A percentile compares a stretch with the other conserved stretches of the same genome.
These are phyloP conservation scores for Pestalotiopsis sp. DNA, from an alignment of 2,329 filamentous ascomycete genomes.

Conservation along the genomic window DNA sequence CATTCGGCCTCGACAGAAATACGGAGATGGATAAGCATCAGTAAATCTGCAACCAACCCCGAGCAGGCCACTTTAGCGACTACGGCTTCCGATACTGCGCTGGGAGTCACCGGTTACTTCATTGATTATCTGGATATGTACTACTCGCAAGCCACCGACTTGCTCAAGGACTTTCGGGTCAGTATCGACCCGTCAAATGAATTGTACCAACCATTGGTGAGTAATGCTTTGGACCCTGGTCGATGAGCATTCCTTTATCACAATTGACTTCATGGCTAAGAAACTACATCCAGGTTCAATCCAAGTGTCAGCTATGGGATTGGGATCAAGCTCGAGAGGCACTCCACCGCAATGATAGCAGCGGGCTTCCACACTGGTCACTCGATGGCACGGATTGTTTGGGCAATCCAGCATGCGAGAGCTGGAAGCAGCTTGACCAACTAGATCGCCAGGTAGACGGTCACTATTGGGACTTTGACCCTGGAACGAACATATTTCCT, in stretches of 20 bases:
- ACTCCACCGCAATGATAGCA: background rate
- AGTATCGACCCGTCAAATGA: background rate
- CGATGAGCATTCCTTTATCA: no score
- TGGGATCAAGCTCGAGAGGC: background rate
- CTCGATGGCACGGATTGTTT: background rate
- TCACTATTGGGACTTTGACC: background rate
- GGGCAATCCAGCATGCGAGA: background rate
- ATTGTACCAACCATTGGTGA: background rate
- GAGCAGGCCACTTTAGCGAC: background rate
- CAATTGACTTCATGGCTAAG: background rate
- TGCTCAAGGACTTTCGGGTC: background rate
- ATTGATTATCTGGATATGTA: background rate
- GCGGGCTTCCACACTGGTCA: background rate
- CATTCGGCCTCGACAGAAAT: background rate
- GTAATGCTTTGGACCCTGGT: background rate
- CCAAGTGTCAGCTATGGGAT: conserved; percentile 1
- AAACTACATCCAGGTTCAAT: background rate
- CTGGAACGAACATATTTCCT: background rate
- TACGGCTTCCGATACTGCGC: background rate
- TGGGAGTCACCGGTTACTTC: background rate
- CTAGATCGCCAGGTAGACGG: background rate
- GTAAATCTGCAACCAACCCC: background rate
- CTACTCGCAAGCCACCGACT: background rate
- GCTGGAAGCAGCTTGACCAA: background rate
- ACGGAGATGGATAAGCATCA: background rate